A percentile compares a stretch with the other conserved stretches of the same genome.
Evolutionary conservation across 1,284 basidiomycete species (phyloP).

Genomic region (Heliocybe sulcata): DNA sequence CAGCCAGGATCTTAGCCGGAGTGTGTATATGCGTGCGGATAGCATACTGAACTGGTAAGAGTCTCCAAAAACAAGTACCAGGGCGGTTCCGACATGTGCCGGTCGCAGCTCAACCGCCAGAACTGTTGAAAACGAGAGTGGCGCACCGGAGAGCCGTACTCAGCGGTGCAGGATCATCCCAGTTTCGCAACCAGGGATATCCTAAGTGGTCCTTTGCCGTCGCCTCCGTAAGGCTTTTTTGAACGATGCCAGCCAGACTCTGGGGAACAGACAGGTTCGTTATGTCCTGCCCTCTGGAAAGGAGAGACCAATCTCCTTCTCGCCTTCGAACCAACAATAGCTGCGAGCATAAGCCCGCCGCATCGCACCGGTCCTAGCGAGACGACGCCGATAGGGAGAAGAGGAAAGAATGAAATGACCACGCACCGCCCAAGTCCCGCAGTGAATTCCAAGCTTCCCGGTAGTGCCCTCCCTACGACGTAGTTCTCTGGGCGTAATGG

Average conservation of each 20-base stretch:
- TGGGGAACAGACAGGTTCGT: background rate
- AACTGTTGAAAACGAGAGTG: too few species aligned
- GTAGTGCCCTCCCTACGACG: slow-evolving; percentile 1
- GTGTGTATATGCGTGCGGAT: too few species aligned
- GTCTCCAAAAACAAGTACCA: too few species aligned
- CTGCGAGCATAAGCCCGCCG: background rate
- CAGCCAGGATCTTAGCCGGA: too few species aligned
- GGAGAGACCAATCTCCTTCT: background rate
- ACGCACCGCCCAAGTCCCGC: slow-evolving; percentile 2
- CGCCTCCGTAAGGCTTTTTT: background rate
- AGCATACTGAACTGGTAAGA: too few species aligned
- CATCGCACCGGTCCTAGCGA: background rate
- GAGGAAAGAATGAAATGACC: background rate
- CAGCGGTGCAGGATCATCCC: too few species aligned
- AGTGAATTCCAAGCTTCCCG: background rate
- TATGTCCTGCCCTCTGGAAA: background rate
- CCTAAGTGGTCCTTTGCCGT: background rate
- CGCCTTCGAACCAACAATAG: background rate
- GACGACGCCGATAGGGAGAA: slow-evolving; percentile 1
- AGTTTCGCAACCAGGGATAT: too few species aligned
- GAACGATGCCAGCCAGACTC: background rate
- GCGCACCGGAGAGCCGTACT: too few species aligned
- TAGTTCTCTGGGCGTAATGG: slow-evolving; percentile 10
- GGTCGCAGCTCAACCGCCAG: too few species aligned
- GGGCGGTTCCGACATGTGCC: too few species aligned